Evolutionary conservation across 2,329 filamentous ascomycete genomes (phyloP).

Genomic region (Aquanectria penicillioides): DNA sequence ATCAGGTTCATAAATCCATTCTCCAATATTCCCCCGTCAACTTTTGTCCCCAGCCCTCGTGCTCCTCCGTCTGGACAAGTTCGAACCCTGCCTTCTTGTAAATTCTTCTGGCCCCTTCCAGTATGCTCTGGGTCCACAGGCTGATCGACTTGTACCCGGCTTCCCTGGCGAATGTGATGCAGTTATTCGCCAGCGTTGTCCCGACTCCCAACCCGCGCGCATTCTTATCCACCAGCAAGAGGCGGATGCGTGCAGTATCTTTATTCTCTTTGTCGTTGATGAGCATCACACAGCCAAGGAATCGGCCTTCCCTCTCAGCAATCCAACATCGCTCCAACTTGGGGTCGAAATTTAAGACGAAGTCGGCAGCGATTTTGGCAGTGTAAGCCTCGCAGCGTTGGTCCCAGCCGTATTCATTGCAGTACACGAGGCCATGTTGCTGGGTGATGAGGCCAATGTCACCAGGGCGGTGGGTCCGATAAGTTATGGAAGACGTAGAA

Average conservation of each 20-base stretch:
- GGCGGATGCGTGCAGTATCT: slow-evolving; percentile 34
- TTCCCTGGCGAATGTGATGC: slow-evolving; percentile 3
- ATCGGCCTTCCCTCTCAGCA: slow-evolving; percentile 34
- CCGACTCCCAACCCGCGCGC: slow-evolving; percentile 1
- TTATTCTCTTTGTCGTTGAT: slow-evolving; percentile 25
- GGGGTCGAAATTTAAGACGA: slow-evolving; percentile 36
- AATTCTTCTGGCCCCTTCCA: neutral
- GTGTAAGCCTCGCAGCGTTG: slow-evolving; percentile 36
- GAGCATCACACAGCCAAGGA: slow-evolving; percentile 40
- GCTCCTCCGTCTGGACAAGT: neutral
- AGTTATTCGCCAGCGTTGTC: neutral
- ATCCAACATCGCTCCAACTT: slow-evolving; percentile 42
- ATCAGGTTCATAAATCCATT: neutral
- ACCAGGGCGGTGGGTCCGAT: slow-evolving; percentile 1
- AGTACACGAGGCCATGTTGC: slow-evolving; percentile 38
- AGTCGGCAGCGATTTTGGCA: slow-evolving; percentile 37
- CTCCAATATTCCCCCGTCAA: neutral
- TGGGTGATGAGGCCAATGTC: slow-evolving; percentile 38
- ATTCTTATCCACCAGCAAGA: slow-evolving; percentile 36
- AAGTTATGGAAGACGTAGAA: too few relatives aligned
- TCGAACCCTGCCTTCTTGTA: slow-evolving; percentile 2
- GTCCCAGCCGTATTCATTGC: slow-evolving; percentile 31
- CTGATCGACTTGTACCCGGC: neutral
- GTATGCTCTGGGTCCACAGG: slow-evolving; percentile 1
- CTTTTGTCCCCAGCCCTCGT: neutral